Base-by-base conservation (phyloP, 1,284 basidiomycete genomes). In the Microbotryomycetes sp. region DNA sequence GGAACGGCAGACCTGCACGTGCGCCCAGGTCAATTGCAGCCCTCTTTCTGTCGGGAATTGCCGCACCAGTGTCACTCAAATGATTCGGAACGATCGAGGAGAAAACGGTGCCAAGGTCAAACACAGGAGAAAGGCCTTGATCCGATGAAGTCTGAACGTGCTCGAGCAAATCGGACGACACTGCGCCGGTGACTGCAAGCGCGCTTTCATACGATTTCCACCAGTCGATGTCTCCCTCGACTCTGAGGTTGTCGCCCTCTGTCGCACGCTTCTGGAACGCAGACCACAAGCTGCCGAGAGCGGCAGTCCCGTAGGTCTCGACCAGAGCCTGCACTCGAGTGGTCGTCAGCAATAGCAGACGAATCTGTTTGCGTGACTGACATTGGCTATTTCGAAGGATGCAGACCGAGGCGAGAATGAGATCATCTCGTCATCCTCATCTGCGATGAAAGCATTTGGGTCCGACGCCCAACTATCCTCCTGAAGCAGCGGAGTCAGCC, bases 401-500 rank as follows among this genome's bases (percentile, higher is more conserved):
- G 88, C 86, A 11, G 90, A 82, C 45, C 94, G 83, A 49, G 92
- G 81, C 63, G 87, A 88, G 73, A 91, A 93, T 0, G 81, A 75
- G 54, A 88, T 82, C 1, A 85, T 86, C 67, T 96, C 91, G 69
- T 97, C 94, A 65, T 97, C 91, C 72, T 97, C 93, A 71, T 97
- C 91, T 24, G 88, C 87, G 26, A 97, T 86, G 73, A 97, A 97
- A 2, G 87, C 85, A 68, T 96, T 94, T 1, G 89, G 84, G 71
- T 97, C 88, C 57, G 79, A 83, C 4, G 83, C 83, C 93, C 94
- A 97, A 45, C 85, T 87, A 54, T 93, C 91, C 74, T 93, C 91
- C 88, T 93, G 64, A 23, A 54, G 16, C 5, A 5, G 3, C 3
- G 15, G 2, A 29, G 57, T 27, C 23, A n/a, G 9, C 27, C 26